Evolutionary conservation across 805 yeast genomes (phyloP).

Genomic region (Myxozyma mucilagina): DNA sequence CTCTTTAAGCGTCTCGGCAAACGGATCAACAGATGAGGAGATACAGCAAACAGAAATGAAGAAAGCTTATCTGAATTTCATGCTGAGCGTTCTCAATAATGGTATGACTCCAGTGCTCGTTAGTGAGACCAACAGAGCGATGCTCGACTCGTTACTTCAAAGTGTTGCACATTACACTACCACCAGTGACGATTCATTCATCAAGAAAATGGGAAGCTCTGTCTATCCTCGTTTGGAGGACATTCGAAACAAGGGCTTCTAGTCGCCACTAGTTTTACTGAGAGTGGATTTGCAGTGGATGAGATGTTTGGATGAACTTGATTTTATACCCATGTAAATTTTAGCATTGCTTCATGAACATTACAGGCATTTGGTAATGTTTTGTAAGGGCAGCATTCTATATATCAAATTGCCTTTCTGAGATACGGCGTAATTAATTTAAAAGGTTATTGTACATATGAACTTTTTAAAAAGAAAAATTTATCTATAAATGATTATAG

Average conservation of each 20-base stretch:
- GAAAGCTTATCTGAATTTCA: conserved; percentile 65
- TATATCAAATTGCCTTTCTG: no score
- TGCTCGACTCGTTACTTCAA: conserved; percentile 24
- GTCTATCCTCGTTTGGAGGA: conserved; percentile 22
- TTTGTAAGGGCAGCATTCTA: no score
- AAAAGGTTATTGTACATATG: no score
- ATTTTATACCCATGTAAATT: no score
- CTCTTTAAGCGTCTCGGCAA: conserved; percentile 25
- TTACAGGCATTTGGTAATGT: no score
- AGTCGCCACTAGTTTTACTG: not conserved
- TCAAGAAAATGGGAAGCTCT: conserved; percentile 26
- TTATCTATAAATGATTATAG: no score
- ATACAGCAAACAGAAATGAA: conserved; percentile 68
- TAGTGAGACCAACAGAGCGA: conserved; percentile 48
- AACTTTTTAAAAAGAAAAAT: no score
- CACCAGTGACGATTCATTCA: conserved; percentile 23
- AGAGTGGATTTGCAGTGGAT: not conserved
- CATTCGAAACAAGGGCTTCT: conserved; percentile 3
- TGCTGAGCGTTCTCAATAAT: conserved; percentile 72
- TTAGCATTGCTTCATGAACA: no score
- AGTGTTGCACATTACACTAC: conserved; percentile 28
- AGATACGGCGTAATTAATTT: no score
- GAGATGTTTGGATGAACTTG: not conserved
- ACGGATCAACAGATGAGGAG: conserved; percentile 58
- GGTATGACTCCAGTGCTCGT: conserved; percentile 76